These are phyloP conservation scores for Fusarium bactridioides DNA, from an alignment of 2,329 filamentous ascomycete genomes.

Conservation along the genomic window DNA sequence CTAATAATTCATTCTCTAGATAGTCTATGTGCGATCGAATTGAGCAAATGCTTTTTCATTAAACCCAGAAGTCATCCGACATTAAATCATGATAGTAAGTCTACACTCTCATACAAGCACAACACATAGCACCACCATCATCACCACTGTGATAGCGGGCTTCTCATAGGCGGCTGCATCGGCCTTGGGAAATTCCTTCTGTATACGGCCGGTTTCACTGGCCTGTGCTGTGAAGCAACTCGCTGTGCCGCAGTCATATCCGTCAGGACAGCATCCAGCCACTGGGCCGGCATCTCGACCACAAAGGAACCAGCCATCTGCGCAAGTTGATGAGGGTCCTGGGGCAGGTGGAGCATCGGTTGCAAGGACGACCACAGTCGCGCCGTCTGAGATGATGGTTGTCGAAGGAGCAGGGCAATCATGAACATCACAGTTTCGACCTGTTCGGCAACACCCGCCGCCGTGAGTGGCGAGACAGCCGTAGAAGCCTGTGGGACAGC, in stretches of 20 bases:
- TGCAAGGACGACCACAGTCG: constrained; percentile 74
- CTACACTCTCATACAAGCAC: constrained; percentile 5
- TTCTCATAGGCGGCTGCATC: background rate
- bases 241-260: constrained; percentile 75
- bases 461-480: constrained; percentile 85
- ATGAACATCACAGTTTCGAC: constrained; percentile 81
- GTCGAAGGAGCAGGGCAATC: constrained; percentile 74
- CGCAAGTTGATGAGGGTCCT: constrained; percentile 63
- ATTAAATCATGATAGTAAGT: background rate
- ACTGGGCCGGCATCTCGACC: constrained; percentile 63
- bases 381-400: constrained; percentile 71
- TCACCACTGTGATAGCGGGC: constrained; percentile 17
- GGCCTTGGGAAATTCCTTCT: constrained; percentile 58
- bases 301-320: constrained; percentile 81
- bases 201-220: constrained; percentile 63
- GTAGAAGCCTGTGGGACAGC: constrained; percentile 91
- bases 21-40: constrained; percentile 12
- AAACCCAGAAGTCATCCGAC: constrained; percentile 1
- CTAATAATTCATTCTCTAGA: constrained; percentile 10
- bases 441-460: constrained; percentile 86
- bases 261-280: constrained; percentile 84
- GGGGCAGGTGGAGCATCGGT: constrained; percentile 55
- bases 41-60: background rate
- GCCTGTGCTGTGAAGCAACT: constrained; percentile 71
- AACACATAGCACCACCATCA: constrained; percentile 1